phyloP scores from a whole-genome alignment of 805 yeast species.

The Sugiyamaella valdiviana region DNA sequence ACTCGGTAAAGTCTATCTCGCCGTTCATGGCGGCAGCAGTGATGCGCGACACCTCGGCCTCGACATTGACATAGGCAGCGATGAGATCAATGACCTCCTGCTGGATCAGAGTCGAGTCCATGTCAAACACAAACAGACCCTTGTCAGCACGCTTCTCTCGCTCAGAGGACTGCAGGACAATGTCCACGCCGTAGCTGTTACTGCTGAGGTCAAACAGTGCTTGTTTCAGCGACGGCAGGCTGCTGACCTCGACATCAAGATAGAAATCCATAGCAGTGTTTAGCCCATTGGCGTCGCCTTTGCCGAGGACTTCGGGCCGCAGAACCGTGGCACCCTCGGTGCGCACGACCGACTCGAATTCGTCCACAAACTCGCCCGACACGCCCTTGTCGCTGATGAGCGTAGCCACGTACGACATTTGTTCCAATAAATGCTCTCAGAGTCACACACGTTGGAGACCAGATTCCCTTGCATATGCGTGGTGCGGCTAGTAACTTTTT shows the following conservation, averaged over 20 bases:
- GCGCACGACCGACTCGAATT: slow-evolving; percentile 16
- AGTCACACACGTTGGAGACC: neutral
- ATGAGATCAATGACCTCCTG: slow-evolving; percentile 96
- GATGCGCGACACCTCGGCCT: slow-evolving; percentile 76
- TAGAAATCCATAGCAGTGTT: slow-evolving; percentile 38
- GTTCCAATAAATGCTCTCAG: neutral
- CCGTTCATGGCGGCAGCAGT: slow-evolving; percentile 97
- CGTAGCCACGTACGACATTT: slow-evolving; percentile 18
- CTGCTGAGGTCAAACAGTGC: slow-evolving; percentile 23
- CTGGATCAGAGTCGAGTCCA: slow-evolving; percentile 94
- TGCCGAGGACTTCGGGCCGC: slow-evolving; percentile 15
- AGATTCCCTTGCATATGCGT: neutral
- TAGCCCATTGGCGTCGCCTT: slow-evolving; percentile 15
- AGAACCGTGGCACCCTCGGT: slow-evolving; percentile 16
- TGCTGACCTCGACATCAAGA: slow-evolving; percentile 19
- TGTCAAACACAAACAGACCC: slow-evolving; percentile 80
- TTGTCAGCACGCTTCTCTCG: slow-evolving; percentile 30
- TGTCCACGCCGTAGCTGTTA: slow-evolving; percentile 33
- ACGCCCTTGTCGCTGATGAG: slow-evolving; percentile 6
- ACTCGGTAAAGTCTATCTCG: slow-evolving; percentile 82
- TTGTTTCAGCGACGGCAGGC: slow-evolving; percentile 14
- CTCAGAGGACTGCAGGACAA: slow-evolving; percentile 37
- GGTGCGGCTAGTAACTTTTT: neutral
- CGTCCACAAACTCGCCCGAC: slow-evolving; percentile 4
- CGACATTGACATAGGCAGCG: slow-evolving; percentile 90